Base-by-base conservation (phyloP, 2,329 filamentous ascomycete species). In the Neofusicoccum kwambonambiense region DNA sequence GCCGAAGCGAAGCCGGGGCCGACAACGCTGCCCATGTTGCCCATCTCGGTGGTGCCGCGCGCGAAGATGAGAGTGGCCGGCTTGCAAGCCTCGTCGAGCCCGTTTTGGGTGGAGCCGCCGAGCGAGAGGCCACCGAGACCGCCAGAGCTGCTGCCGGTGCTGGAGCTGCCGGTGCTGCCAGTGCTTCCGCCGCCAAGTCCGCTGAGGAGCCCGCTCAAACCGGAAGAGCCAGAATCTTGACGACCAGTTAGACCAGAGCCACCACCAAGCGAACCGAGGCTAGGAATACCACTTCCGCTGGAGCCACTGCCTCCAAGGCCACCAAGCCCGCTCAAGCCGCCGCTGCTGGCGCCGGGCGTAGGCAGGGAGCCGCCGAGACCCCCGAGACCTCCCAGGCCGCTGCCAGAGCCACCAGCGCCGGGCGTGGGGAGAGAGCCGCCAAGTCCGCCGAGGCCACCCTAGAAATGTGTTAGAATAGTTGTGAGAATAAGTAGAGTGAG, bases 51-150 rank as follows among this genome's bases (percentile, higher is more conserved):
- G 3, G 84, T 86, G 6, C 85, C 84, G 15, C 84, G 80, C 17
- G 84, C 84, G 68, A 84, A 87, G 68, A 87, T 81, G 62, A 87
- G 73, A 11, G 83, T 86, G 67, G 84, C 78, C 37, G 76, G 70
- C 39, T 79, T 80, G 73, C 82, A 84, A 57, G 78, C 76, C 45
- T 76, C 69, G 8, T 70, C 73, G 39, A 81, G 73, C 9, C 77
- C 79, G 66, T 80, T 80, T 51, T 77, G 76, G 7, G 71, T 72
- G n/a, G 71, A 71, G 31, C 72, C 71, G 50, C 70, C 65, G 3
- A 47, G 27, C 1, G 41, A 45, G n/a, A 54, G 34, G 4, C 56
- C 39, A 22, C 54, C 42, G 2, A 47, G 31, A 2, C n/a, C 42
- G 19, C 39, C 34, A 12, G 42, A 8, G 27, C 56, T 39, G 13